Conservation (phyloP, 2,329 filamentous ascomycete genomes). For the Thielaviopsis euricoi region DNA sequence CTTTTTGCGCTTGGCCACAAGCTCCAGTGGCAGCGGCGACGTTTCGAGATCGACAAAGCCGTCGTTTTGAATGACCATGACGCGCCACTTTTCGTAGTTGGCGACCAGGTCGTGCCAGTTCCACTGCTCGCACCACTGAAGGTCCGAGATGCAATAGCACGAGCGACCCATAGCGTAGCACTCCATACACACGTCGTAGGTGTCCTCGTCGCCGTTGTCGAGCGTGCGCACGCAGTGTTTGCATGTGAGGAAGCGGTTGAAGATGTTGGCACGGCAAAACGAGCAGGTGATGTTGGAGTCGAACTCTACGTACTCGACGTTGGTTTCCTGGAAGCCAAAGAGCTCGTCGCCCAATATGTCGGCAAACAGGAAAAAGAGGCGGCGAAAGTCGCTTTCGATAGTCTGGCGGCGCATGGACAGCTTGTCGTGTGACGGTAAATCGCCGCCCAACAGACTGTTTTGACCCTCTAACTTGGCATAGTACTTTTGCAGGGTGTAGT, state of each 20-base stretch:
- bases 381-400: slow-evolving; percentile 67
- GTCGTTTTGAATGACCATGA: slow-evolving; percentile 58
- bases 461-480: slow-evolving; percentile 34
- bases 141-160: slow-evolving; percentile 69
- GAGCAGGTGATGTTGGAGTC: slow-evolving; percentile 90
- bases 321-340: slow-evolving; percentile 56
- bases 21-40: slow-evolving; percentile 54
- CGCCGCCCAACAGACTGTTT: slow-evolving; percentile 27
- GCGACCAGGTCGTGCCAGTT: slow-evolving; percentile 60
- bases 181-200: slow-evolving; percentile 95
- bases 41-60: slow-evolving; percentile 46
- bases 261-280: slow-evolving; percentile 90
- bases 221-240: slow-evolving; percentile 59
- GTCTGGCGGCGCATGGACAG: slow-evolving; percentile 39
- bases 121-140: slow-evolving; percentile 90
- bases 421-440: slow-evolving; percentile 24
- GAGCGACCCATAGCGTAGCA: slow-evolving; percentile 96
- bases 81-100: slow-evolving; percentile 71
- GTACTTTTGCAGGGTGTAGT: slow-evolving; percentile 74
- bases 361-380: slow-evolving; percentile 62
- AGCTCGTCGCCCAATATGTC: slow-evolving; percentile 71
- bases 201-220: slow-evolving; percentile 54
- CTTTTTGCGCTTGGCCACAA: slow-evolving; percentile 47
- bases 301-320: slow-evolving; percentile 61
- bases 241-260: slow-evolving; percentile 91